Conservation (phyloP, 2,329 filamentous ascomycete species). For the Alternaria atra region DNA sequence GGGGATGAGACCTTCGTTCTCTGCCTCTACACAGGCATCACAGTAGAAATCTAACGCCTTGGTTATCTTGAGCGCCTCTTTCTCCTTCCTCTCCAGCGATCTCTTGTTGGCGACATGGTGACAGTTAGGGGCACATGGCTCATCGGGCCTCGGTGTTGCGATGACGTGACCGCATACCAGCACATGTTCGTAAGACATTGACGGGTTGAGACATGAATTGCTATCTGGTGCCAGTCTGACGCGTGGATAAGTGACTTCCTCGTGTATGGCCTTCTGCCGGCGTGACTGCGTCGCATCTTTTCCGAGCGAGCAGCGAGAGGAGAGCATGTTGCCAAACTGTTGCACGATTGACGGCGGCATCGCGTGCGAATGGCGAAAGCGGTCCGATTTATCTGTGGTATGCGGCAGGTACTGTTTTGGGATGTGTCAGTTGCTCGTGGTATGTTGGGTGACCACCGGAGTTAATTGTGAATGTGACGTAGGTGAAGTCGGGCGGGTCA, state of each 20-base stretch:
- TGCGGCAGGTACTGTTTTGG: no score
- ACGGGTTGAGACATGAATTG: conserved; percentile 8
- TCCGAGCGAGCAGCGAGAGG: not conserved
- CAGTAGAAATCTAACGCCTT: conserved; percentile 14
- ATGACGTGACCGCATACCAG: conserved; percentile 19
- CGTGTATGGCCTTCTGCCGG: conserved; percentile 8
- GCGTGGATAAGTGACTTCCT: conserved; percentile 15
- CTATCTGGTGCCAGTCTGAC: not conserved
- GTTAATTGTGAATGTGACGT: not conserved
- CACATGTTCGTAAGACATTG: conserved; percentile 16
- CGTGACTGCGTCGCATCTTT: not conserved
- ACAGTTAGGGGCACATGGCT: conserved; percentile 24
- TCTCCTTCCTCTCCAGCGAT: not conserved
- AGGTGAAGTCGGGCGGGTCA: not conserved
- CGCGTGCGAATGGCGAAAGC: not conserved
- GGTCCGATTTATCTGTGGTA: not conserved
- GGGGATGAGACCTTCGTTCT: conserved; percentile 1
- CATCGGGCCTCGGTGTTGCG: not conserved
- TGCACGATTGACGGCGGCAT: not conserved
- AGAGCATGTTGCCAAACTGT: not conserved
- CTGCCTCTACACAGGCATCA: conserved; percentile 19
- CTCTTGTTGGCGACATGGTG: not conserved
- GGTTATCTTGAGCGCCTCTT: not conserved
- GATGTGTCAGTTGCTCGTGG: not conserved
- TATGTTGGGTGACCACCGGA: not conserved